Evolutionary conservation across 1,284 basidiomycete genomes (phyloP), one percentile per base, ranked within the genome.

Genomic region (Trichosporon coremiiforme): DNA sequence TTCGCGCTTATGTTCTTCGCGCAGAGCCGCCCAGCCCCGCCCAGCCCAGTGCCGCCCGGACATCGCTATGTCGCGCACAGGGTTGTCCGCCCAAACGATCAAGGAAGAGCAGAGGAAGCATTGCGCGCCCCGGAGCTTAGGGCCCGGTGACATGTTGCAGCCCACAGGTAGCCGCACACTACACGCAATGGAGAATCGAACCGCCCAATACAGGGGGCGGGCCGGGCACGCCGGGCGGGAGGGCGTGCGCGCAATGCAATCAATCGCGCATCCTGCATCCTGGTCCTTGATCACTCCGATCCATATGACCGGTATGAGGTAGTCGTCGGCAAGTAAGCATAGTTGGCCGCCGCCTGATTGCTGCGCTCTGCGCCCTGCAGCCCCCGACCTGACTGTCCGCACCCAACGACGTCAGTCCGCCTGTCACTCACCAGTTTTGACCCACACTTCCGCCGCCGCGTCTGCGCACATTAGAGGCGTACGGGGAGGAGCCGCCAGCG

Each of bases 261-360:
- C 29, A 10, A 20, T 33, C 57, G 57, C n/a, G 29, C 57, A 35
- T 17, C 31, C 13, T 31, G 20, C 57, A 35, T 62, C 31, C 31
- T 31, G 13, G 29, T 22, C 29, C 22, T n/a, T 33, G 29, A 31
- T n/a, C 29, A 35, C 35, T 33, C 57, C 29, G 57, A 62, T 15
- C 31, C 31, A 33, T 33, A n/a, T 62, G 17, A 31, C 57, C 57
- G 31, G 31, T 62, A 35, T 62, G 31, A 25, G 29, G 57, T 33
- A 33, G 57, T 25, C 50, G 31, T 33, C 31, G 17, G 31, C 57
- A 62, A 62, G 57, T 62, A 62, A 62, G 57, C 57, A 62, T 62
- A 62, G 57, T 62, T 35, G 57, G 29, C 17, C 15, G 29, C 57
- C 57, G 29, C 57, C 57, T 35, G 57, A 33, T 29, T n/a, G 25